Evolutionary conservation across 2,329 filamentous ascomycete genomes (phyloP).

Genomic region (Fusarium ramigenum): DNA sequence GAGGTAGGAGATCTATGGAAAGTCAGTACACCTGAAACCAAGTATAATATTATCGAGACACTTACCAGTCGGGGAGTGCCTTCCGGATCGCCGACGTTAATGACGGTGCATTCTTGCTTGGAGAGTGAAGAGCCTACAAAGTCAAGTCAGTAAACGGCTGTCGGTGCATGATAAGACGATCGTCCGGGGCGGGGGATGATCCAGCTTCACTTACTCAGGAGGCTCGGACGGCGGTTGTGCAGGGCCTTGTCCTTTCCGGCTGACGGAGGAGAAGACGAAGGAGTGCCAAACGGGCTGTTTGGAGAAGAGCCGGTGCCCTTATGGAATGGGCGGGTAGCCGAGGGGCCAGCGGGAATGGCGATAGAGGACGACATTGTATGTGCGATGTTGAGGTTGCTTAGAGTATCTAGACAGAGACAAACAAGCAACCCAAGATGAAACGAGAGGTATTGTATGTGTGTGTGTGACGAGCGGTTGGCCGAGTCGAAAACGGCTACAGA

Average conservation of each 20-base stretch:
- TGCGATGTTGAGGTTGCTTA: constrained; percentile 8
- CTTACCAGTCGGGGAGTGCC: constrained; percentile 77
- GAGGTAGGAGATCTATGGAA: constrained; percentile 76
- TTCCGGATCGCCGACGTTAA: constrained; percentile 80
- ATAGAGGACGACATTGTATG: constrained; percentile 72
- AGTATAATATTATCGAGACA: not conserved
- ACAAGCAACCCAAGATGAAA: constrained; percentile 22
- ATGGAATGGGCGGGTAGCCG: constrained; percentile 49
- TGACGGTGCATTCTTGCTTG: constrained; percentile 80
- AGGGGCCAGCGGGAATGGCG: constrained; percentile 65
- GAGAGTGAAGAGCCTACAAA: constrained; percentile 72
- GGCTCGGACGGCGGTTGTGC: constrained; percentile 68
- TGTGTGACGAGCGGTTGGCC: constrained; percentile 19
- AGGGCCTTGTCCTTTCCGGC: constrained; percentile 57
- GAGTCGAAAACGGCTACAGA: constrained; percentile 14
- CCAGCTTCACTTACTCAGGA: constrained; percentile 61
- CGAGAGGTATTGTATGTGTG: constrained; percentile 34
- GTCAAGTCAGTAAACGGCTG: constrained; percentile 46
- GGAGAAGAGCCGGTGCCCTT: constrained; percentile 61
- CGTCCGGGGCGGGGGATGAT: constrained; percentile 6
- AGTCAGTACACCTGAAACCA: constrained; percentile 23
- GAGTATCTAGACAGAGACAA: constrained; percentile 1
- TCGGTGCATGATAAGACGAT: constrained; percentile 11
- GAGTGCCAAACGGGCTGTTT: constrained; percentile 51
- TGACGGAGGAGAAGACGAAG: constrained; percentile 65